Base-by-base conservation (phyloP, 2,329 filamentous ascomycete genomes). In the Aschersonia sp. region DNA sequence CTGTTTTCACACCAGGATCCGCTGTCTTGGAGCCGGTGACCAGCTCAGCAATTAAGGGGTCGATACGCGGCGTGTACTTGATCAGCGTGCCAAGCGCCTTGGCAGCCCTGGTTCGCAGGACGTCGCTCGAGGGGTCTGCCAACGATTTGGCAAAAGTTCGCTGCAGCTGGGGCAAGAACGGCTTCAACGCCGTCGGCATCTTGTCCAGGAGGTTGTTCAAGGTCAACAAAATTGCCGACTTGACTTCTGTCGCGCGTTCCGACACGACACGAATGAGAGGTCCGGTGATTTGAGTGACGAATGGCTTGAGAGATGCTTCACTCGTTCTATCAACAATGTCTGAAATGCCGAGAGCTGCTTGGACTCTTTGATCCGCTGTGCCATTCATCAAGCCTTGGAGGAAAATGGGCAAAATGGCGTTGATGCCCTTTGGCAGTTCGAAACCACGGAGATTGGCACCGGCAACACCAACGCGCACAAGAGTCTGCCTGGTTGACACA, bases 311-410 rank as follows among this genome's bases (percentile, higher is more conserved):
- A 22, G 89, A 82, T 50, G 88, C 83, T 54, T 87, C 79, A 63
- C 83, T 90, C 30, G 92, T 94, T 49, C 92, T 81, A 67, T 97
- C 92, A 53, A 97, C 84, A 54, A 98, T 85, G 61, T 98, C 94
- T 2, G 89, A 94, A 55, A 98, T 94, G 48, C 87, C 92, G 52
- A 97, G 73, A 43, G 94, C 92, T 49, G 92, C 81, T 62, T 94
- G 86, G 30, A 87, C 92, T 62, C 89, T 79, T 68, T 98, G 92
- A 5, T 98, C 92, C 12, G 85, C 72, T 39, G 84, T 89, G 49
- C 92, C 94, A 58, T 98, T 97, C 83, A 98, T 94, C 54, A 98
- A 74, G 66, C 92, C 92, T 62, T 98, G 94, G 60, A 97, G 66
- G 76, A 98, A 97, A 54, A 98, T 97, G 2, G 94, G 92, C 51